Conservation (phyloP, 2,329 filamentous ascomycete species). For the Aspergillus novofumigatus region DNA sequence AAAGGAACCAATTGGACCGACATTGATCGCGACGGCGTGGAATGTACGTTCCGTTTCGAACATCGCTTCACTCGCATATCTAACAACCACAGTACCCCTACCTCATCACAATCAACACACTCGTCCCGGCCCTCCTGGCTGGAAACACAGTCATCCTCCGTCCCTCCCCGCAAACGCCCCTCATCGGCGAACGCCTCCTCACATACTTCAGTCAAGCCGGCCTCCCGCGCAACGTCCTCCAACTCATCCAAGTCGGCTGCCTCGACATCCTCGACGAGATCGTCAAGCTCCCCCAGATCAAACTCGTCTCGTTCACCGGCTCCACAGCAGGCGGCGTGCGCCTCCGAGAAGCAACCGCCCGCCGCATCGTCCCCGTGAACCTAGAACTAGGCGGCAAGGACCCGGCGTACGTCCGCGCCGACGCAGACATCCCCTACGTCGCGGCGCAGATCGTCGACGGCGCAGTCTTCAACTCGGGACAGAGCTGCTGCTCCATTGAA, state of each 20-base stretch:
- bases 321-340: slow-evolving; percentile 80
- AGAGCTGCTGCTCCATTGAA: slow-evolving; percentile 89
- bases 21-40: slow-evolving; percentile 86
- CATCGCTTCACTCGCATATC: background rate
- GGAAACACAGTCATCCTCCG: slow-evolving; percentile 89
- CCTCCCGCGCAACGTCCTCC: slow-evolving; percentile 73
- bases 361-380: slow-evolving; percentile 75
- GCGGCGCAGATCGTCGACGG: slow-evolving; percentile 90
- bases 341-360: slow-evolving; percentile 74
- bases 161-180: slow-evolving; percentile 87
- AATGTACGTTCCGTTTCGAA: slow-evolving; percentile 60
- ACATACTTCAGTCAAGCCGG: slow-evolving; percentile 74
- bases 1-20: slow-evolving; percentile 79
- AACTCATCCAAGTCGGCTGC: slow-evolving; percentile 82
- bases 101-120: slow-evolving; percentile 80
- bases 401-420: slow-evolving; percentile 76
- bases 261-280: slow-evolving; percentile 70
- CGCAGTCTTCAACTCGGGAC: slow-evolving; percentile 87
- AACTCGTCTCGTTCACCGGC: slow-evolving; percentile 83
- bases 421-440: slow-evolving; percentile 81
- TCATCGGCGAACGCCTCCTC: slow-evolving; percentile 74
- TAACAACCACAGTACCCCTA: slow-evolving; percentile 71
- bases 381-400: slow-evolving; percentile 92
- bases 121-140: slow-evolving; percentile 80
- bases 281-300: slow-evolving; percentile 68